These are phyloP conservation scores for Anisogramma anomala DNA, from an alignment of 2,329 filamentous ascomycete species.

Conservation along the genomic window DNA sequence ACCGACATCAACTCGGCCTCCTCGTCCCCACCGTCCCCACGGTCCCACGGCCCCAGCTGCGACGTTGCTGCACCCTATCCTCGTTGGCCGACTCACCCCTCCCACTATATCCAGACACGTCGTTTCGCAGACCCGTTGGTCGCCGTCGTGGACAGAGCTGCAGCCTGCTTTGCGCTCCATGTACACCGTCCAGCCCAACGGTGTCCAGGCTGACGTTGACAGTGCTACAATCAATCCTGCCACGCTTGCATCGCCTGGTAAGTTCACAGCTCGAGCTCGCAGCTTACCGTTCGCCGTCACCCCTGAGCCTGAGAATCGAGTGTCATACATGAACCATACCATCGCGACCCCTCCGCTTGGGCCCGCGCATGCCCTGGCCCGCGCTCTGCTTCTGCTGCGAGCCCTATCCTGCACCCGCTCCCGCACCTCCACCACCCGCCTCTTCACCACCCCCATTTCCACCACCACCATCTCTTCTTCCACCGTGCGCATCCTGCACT, in stretches of 20 bases:
- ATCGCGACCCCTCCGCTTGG: slow-evolving; percentile 13
- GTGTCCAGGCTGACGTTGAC: slow-evolving; percentile 49
- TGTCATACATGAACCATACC: slow-evolving; percentile 14
- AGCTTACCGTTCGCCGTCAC: slow-evolving; percentile 12
- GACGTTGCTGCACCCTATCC: slow-evolving; percentile 17
- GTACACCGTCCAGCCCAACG: slow-evolving; percentile 56
- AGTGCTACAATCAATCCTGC: slow-evolving; percentile 87
- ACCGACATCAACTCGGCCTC: neutral
- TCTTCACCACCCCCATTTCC: neutral
- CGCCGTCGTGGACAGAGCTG: slow-evolving; percentile 23
- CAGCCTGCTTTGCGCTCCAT: slow-evolving; percentile 33
- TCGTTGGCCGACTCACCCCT: slow-evolving; percentile 24
- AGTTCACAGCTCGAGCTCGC: too few species aligned
- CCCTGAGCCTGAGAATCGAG: slow-evolving; percentile 6
- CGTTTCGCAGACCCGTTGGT: slow-evolving; percentile 38
- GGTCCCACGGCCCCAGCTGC: slow-evolving; percentile 26
- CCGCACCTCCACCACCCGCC: slow-evolving; percentile 4
- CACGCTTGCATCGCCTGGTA: slow-evolving; percentile 71
- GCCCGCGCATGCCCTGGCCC: slow-evolving; percentile 11
- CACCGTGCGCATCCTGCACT: neutral
- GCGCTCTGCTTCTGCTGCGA: slow-evolving; percentile 2
- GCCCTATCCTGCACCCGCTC: slow-evolving; percentile 6
- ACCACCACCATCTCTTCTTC: slow-evolving; percentile 2
- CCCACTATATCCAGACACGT: slow-evolving; percentile 54
- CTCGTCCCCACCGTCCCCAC: slow-evolving; percentile 17